Percentiles rank a stretch among this genome's conserved stretches.
Conservation (phyloP, 495 filamentous ascomycete genomes). For the Penicillium desertorum region DNA sequence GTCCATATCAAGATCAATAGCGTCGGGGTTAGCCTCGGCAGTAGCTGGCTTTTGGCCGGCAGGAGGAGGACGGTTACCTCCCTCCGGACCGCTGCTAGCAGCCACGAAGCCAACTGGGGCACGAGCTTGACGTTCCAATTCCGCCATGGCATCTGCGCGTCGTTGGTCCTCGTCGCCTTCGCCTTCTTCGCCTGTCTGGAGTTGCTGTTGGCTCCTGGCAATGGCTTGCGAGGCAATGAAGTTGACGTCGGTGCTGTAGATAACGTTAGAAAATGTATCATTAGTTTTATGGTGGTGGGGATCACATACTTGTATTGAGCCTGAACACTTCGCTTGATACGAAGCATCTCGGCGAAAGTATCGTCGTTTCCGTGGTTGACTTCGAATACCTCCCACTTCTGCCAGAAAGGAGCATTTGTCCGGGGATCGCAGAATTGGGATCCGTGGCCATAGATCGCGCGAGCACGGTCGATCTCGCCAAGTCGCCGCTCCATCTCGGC, state of each 20-base stretch:
- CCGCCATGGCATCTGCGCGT: constrained; percentile 82
- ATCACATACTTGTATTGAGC: constrained; percentile 84
- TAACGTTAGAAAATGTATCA: constrained; percentile 20
- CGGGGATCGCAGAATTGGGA: constrained; percentile 97
- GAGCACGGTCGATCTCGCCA: constrained; percentile 92
- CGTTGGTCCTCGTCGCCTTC: constrained; percentile 52
- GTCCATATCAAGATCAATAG: constrained; percentile 78
- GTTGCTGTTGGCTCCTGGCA: constrained; percentile 69
- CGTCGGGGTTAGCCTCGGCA: constrained; percentile 77
- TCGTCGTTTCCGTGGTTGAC: constrained; percentile 98
- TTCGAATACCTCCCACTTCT: constrained; percentile 96
- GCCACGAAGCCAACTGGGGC: constrained; percentile 92
- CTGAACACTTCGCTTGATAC: constrained; percentile 95
- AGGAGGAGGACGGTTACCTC: constrained; percentile 57
- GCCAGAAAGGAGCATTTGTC: constrained; percentile 86
- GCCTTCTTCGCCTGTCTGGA: constrained; percentile 41
- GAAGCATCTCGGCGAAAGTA: constrained; percentile 98
- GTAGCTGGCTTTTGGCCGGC: constrained; percentile 40
- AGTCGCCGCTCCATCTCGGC: constrained; percentile 97
- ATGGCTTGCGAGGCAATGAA: constrained; percentile 97
- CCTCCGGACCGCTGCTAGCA: constrained; percentile 75
- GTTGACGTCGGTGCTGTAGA: constrained; percentile 81
- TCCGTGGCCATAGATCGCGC: constrained; percentile 93
- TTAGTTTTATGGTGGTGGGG: not conserved
- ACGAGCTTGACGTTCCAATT: constrained; percentile 81